phyloP scores from a whole-genome alignment of 2,329 filamentous ascomycete species.

The Penicillium sp. region DNA sequence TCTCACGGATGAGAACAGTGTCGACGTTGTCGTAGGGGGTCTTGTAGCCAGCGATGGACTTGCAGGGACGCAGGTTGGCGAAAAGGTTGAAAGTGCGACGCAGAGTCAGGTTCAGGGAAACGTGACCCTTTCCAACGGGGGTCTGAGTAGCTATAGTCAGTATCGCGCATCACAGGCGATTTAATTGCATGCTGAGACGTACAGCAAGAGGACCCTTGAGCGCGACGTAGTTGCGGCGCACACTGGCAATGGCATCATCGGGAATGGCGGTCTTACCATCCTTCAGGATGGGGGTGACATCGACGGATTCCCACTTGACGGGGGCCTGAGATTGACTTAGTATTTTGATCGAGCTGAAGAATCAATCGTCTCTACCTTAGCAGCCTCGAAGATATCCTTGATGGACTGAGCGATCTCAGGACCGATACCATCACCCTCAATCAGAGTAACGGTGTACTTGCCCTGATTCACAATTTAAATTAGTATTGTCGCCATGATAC shows the following conservation, averaged over 20 bases:
- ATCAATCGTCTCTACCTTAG: constrained; percentile 63
- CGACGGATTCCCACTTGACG: constrained; percentile 95
- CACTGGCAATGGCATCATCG: constrained; percentile 87
- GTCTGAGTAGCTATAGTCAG: constrained; percentile 60
- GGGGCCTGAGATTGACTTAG: constrained; percentile 65
- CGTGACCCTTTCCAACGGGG: constrained; percentile 96
- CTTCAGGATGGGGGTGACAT: constrained; percentile 90
- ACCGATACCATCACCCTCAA: constrained; percentile 98
- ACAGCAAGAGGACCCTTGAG: constrained; percentile 97
- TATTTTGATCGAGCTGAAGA: constrained; percentile 9
- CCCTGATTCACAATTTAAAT: constrained; percentile 59
- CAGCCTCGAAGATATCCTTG: constrained; percentile 97
- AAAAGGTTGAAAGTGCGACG: constrained; percentile 99
- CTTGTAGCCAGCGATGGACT: constrained; percentile 96
- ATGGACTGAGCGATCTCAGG: constrained; percentile 97
- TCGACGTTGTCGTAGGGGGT: constrained; percentile 97
- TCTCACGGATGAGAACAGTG: constrained; percentile 97
- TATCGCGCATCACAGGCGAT: constrained; percentile 6
- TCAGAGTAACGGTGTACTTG: constrained; percentile 93
- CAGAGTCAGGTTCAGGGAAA: constrained; percentile 97
- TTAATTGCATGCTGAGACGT: constrained; percentile 43
- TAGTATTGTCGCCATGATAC: constrained; percentile 6
- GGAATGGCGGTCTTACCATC: constrained; percentile 96
- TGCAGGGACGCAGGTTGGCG: constrained; percentile 97
- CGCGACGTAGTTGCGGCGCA: constrained; percentile 93